Evolutionary conservation across 2,329 filamentous ascomycete species (phyloP), one percentile per base, ranked within the genome.

Genomic region (Paracamarosporium sp.): DNA sequence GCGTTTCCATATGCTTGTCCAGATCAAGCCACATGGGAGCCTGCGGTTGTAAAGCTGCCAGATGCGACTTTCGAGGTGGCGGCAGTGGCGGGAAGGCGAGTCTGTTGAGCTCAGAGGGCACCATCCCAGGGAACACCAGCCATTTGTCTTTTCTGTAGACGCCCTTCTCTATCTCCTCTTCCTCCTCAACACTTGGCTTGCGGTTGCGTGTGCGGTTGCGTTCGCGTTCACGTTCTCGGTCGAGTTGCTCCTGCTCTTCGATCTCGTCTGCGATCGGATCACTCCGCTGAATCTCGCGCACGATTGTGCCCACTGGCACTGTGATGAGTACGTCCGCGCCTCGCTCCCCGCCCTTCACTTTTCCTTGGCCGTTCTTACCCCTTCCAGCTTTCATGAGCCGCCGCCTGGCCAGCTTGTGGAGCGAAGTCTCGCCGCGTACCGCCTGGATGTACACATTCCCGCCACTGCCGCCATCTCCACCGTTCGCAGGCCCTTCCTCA

Each of bases 361-460:
- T 91, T 33, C 92, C 92, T 71, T 91, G 88, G 0, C 92, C 92
- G 68, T 91, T 89, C 73, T 85, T 90, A n/a, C 92, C 92, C 64
- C 88, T 82, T 1, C 88, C 89, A 0, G 91, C 92, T 57, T 90
- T 89, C 50, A 94, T 78, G 54, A 92, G 86, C 1, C 91, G 88
- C 65, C 89, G 83, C 38, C 94, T 85, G 1, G 92, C 90, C 9
- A 99, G 83, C 79, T 97, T 98, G 79, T 98, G 93, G 60, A 99
- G 80, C 52, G 92, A 97, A 0, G 93, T 98, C 77, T 98, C 91
- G 57, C 93, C 92, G 53, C 90, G 88, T 1, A 96, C 88, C 7
- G 95, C 93, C 78, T 98, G 94, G 56, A 99, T 96, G 76, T 96
- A 98, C 64, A 99, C 83, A 68, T 90, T 96, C 36, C 95, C 95